phyloP scores from a whole-genome alignment of 2,329 filamentous ascomycete species.

The Aspergillus costaricaensis region DNA sequence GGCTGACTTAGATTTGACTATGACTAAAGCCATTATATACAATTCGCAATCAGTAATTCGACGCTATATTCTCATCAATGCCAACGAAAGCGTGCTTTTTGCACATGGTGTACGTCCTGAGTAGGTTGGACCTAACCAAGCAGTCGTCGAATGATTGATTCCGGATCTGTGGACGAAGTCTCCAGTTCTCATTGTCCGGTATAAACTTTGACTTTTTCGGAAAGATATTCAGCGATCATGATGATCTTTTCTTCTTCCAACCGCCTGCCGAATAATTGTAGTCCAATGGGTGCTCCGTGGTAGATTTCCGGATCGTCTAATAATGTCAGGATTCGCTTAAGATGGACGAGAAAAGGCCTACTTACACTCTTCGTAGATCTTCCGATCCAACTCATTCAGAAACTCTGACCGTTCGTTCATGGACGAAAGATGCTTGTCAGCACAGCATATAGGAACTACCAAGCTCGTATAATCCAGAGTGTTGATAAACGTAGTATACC shows the following conservation, averaged over 20 bases:
- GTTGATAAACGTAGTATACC: constrained; percentile 40
- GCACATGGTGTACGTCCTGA: no score
- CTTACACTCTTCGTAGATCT: neutral
- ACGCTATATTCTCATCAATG: no score
- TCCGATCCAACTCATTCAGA: neutral
- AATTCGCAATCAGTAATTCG: no score
- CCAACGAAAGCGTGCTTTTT: no score
- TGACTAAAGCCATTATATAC: no score
- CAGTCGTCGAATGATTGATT: no score
- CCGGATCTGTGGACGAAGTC: no score
- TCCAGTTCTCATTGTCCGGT: no score
- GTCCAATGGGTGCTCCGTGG: neutral
- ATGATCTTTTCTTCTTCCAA: constrained; percentile 14
- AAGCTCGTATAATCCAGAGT: constrained; percentile 46
- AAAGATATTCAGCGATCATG: neutral
- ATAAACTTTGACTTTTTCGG: no score
- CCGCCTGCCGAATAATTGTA: neutral
- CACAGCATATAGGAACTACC: constrained; percentile 49
- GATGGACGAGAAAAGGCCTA: constrained; percentile 23
- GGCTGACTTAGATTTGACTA: no score
- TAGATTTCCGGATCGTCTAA: neutral
- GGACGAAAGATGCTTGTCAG: constrained; percentile 37
- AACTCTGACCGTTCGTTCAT: neutral
- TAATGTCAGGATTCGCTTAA: neutral
- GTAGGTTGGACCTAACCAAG: no score